Percentiles rank a stretch among this genome's conserved stretches.
These are phyloP conservation scores for Penicillium sp. DNA, from an alignment of 2,329 filamentous ascomycete species.

Conservation along the genomic window DNA sequence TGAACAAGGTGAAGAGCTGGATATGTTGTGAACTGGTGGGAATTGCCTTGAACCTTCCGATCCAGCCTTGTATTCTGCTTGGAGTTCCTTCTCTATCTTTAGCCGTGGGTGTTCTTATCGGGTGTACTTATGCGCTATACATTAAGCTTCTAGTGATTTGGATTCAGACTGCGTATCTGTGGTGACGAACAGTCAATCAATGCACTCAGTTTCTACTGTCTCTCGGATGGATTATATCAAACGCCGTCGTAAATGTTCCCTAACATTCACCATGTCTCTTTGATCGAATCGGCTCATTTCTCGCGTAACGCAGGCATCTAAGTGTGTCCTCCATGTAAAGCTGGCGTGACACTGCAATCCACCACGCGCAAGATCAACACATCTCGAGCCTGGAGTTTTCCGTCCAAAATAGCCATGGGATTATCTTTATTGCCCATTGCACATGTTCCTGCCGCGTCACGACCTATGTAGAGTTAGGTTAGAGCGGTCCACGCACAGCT, in stretches of 20 bases:
- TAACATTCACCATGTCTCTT: conserved; percentile 38
- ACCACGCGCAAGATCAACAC: conserved; percentile 59
- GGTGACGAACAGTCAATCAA: background rate
- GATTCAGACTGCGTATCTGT: background rate
- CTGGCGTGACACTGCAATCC: conserved; percentile 58
- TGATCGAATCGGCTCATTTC: conserved; percentile 57
- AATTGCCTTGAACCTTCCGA: background rate
- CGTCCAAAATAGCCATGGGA: conserved; percentile 56
- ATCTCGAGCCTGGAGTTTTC: conserved; percentile 57
- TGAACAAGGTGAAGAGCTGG: background rate
- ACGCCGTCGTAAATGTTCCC: conserved; percentile 25
- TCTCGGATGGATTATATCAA: background rate
- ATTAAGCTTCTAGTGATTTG: background rate
- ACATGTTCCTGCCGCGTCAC: conserved; percentile 62
- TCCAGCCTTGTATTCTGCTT: background rate
- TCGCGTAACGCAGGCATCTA: conserved; percentile 64
- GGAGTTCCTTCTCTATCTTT: background rate
- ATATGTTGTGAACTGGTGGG: background rate
- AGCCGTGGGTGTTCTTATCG: background rate
- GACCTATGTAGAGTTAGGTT: conserved; percentile 41
- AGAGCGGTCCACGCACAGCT: too few relatives aligned
- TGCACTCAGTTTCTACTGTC: background rate
- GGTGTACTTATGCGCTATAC: background rate
- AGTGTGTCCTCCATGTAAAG: conserved; percentile 56
- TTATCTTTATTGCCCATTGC: conserved; percentile 58